Percentiles rank a stretch among this genome's conserved stretches.
These are phyloP conservation scores for Pseudohalonectria lignicola DNA, from an alignment of 2,329 filamentous ascomycete genomes.

Conservation along the genomic window DNA sequence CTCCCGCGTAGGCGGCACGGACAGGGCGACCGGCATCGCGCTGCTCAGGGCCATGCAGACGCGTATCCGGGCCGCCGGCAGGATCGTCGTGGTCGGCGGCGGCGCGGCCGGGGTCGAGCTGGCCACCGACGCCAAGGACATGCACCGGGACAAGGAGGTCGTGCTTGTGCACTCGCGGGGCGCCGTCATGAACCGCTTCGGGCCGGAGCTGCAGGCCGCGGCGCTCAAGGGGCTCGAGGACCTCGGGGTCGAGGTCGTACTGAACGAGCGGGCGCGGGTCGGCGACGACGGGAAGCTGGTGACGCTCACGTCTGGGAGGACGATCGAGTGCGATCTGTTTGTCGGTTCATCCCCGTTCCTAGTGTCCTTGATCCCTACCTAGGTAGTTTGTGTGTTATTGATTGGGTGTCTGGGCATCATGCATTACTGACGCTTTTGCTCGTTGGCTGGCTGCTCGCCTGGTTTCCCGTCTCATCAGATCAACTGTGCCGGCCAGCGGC, in stretches of 20 bases:
- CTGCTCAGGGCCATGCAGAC: slow-evolving; percentile 34
- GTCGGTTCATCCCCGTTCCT: slow-evolving; percentile 23
- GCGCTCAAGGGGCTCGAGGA: slow-evolving; percentile 28
- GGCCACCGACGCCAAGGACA: slow-evolving; percentile 45
- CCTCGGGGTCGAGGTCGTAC: slow-evolving; percentile 38
- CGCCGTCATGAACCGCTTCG: slow-evolving; percentile 40
- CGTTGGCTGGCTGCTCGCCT: not conserved
- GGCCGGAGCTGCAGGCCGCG: slow-evolving; percentile 25
- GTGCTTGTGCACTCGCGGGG: slow-evolving; percentile 46
- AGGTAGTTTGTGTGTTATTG: too few species aligned
- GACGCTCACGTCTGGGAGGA: slow-evolving; percentile 31
- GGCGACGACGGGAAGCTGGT: slow-evolving; percentile 24
- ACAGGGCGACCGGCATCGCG: slow-evolving; percentile 28
- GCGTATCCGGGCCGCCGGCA: slow-evolving; percentile 27
- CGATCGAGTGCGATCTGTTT: slow-evolving; percentile 36
- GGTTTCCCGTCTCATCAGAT: slow-evolving; percentile 30
- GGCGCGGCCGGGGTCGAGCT: slow-evolving; percentile 53
- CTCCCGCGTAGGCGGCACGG: slow-evolving; percentile 30
- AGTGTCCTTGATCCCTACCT: too few species aligned
- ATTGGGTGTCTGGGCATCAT: too few species aligned
- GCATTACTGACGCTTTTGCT: not conserved
- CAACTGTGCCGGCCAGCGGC: slow-evolving; percentile 47
- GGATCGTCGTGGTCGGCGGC: slow-evolving; percentile 41
- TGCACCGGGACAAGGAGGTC: slow-evolving; percentile 44
- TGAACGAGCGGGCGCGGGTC: slow-evolving; percentile 35